Conservation (phyloP, 345 rosid genomes). For the Aurinia saxatilis region DNA sequence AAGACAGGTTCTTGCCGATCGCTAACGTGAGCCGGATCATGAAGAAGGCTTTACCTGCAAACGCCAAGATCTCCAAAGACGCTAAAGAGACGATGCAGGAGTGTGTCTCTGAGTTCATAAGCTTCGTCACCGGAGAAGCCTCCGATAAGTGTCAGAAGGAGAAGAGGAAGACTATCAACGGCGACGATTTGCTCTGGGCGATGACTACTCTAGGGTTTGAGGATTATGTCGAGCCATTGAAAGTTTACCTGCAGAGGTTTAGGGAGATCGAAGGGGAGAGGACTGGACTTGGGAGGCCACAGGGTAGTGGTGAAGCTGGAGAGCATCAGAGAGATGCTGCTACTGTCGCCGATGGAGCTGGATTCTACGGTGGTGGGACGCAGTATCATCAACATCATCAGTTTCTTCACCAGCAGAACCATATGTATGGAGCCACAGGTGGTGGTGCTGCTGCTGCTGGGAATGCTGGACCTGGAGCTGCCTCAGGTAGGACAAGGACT, state of each 20-base stretch:
- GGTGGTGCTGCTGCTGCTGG: not conserved
- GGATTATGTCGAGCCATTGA: slow-evolving; percentile 66
- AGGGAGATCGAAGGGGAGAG: slow-evolving; percentile 74
- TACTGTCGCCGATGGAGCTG: slow-evolving; percentile 16
- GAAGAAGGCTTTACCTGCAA: slow-evolving; percentile 69
- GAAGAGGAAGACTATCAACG: slow-evolving; percentile 76
- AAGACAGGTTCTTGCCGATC: slow-evolving; percentile 66
- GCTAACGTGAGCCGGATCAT: slow-evolving; percentile 77
- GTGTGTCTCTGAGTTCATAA: slow-evolving; percentile 78
- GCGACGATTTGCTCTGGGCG: slow-evolving; percentile 43
- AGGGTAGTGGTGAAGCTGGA: slow-evolving; percentile 16
- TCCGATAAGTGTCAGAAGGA: slow-evolving; percentile 77
- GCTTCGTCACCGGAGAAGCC: slow-evolving; percentile 73
- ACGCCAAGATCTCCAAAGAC: slow-evolving; percentile 73
- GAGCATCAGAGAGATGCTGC: slow-evolving; percentile 35
- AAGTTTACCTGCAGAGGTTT: slow-evolving; percentile 63
- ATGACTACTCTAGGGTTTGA: slow-evolving; percentile 75
- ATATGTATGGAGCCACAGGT: slow-evolving; percentile 25
- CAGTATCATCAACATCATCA: slow-evolving; percentile 30
- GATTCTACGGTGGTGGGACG: slow-evolving; percentile 28
- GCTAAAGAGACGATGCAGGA: slow-evolving; percentile 76
- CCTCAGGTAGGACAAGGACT: slow-evolving; percentile 30
- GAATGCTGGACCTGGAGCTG: slow-evolving; percentile 10
- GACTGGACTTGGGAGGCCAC: slow-evolving; percentile 29
- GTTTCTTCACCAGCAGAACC: slow-evolving; percentile 29